Evolutionary conservation across 2,329 filamentous ascomycete species (phyloP), one percentile per base, ranked within the genome.

Genomic region (Furcasterigmium sp.): DNA sequence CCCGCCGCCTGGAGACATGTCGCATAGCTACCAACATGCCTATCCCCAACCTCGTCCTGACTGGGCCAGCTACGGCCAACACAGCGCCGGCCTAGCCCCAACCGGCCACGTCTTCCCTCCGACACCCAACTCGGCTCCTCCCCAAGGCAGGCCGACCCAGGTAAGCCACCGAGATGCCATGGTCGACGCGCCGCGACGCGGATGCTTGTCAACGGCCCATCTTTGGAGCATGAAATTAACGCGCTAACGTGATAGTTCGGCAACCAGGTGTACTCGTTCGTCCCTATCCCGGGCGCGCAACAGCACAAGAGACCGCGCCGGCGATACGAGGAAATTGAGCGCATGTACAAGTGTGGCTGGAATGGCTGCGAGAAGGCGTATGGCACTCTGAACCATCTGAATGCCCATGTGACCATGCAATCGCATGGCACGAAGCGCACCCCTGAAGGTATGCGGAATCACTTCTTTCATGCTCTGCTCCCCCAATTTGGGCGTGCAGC

Each of bases 331-430:
- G 93, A 98, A 63, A 98, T 98, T 56, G 93, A 98, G 72, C 84
- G 93, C 60, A 97, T 98, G 93, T 97, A 98, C 75, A 97, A 97
- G 68, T 98, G 93, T 60, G 93, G 91, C 20, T 97, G 90, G 88
- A 91, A 96, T 52, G 91, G 91, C 8, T 98, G 93, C 60, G 93
- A 98, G 67, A 98, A 98, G 70, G 93, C 93, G 3, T 98, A 98
- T 55, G 93, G 93, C 47, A 98, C 93, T 38, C 70, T 98, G 49
- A 98, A 98, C 65, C 93, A 98, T 63, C 65, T 98, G 54, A 98
- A 98, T 60, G 93, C 93, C 30, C 93, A 98, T 60, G 93, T 98
- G 39, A 97, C 93, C 13, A 97, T 97, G 93, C 93, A 98, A 65
- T 93, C 88, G 48, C 93, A 98, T 57, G 93, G 93, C 10, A 75